Evolutionary conservation across 2,329 filamentous ascomycete species (phyloP).

Genomic region (Sporothrix variecibatus): DNA sequence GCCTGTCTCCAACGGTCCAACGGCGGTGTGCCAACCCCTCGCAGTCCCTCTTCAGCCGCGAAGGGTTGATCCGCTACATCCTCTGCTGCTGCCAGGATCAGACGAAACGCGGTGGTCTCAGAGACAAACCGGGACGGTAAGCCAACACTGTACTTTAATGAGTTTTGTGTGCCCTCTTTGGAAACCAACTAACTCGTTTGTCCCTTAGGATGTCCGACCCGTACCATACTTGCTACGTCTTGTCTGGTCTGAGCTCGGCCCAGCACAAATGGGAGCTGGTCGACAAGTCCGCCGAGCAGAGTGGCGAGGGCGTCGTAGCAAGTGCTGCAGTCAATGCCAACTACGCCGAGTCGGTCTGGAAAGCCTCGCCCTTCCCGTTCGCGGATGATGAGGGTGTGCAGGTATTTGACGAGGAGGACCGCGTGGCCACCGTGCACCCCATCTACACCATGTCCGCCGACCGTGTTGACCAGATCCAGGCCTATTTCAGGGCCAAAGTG

Average conservation of each 20-base stretch:
- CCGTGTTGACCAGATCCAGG: constrained; percentile 63
- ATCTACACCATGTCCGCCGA: constrained; percentile 80
- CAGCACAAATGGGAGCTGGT: constrained; percentile 66
- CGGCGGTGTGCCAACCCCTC: constrained; percentile 36
- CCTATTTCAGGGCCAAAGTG: constrained; percentile 63
- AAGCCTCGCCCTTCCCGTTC: constrained; percentile 52
- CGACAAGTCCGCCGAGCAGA: constrained; percentile 33
- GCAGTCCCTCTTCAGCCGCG: constrained; percentile 71
- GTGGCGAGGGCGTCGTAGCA: constrained; percentile 32
- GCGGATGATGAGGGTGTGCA: constrained; percentile 55
- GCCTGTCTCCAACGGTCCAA: constrained; percentile 60
- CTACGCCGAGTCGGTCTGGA: constrained; percentile 39
- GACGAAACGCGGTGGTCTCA: constrained; percentile 71
- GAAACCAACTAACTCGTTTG: background rate
- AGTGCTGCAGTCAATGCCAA: constrained; percentile 30
- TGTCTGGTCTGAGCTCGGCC: constrained; percentile 79
- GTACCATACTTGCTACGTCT: constrained; percentile 91
- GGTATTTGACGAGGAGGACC: constrained; percentile 71
- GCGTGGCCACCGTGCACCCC: constrained; percentile 72
- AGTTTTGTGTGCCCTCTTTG: constrained; percentile 18
- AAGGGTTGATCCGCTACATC: constrained; percentile 86
- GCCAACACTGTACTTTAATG: constrained; percentile 37
- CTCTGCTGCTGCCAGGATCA: constrained; percentile 82
- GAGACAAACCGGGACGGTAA: constrained; percentile 91
- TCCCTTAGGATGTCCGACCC: constrained; percentile 69